Percentiles rank a stretch among this genome's conserved stretches.
phyloP scores from a whole-genome alignment of 2,329 filamentous ascomycete species.

The Aotearoamyces nothofagi region DNA sequence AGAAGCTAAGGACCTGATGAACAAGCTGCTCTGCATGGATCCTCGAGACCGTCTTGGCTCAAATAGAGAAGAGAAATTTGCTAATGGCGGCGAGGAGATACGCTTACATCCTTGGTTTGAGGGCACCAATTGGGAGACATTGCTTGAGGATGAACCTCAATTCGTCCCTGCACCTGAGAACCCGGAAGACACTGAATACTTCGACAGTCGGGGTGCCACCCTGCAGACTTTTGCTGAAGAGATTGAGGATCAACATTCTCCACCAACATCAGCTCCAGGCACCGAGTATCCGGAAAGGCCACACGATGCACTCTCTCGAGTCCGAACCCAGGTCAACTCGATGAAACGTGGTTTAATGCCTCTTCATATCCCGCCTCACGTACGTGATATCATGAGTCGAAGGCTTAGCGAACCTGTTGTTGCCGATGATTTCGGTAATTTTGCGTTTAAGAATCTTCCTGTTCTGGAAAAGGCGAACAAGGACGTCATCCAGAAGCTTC shows the following conservation, averaged over 20 bases:
- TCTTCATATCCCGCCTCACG: conserved; percentile 88
- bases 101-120: conserved; percentile 79
- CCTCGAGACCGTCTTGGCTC: conserved; percentile 70
- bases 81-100: conserved; percentile 81
- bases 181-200: conserved; percentile 95
- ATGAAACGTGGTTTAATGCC: conserved; percentile 90
- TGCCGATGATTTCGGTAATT: conserved; percentile 88
- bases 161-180: conserved; percentile 90
- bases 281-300: conserved; percentile 78
- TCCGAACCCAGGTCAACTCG: conserved; percentile 72
- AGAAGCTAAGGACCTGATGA: conserved; percentile 89
- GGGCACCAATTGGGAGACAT: conserved; percentile 73
- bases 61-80: conserved; percentile 69
- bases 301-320: conserved; percentile 84
- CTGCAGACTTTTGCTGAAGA: conserved; percentile 88
- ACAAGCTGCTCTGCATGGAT: conserved; percentile 75
- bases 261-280: conserved; percentile 51
- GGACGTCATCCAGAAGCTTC: conserved; percentile 91
- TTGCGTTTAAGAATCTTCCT: conserved; percentile 92
- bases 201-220: conserved; percentile 81
- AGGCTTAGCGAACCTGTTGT: conserved; percentile 81
- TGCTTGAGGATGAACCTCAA: conserved; percentile 90
- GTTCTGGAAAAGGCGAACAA: conserved; percentile 98
- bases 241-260: conserved; percentile 75
- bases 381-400: conserved; percentile 76